These are phyloP conservation scores for Monilinia fructigena DNA, from an alignment of 2,329 filamentous ascomycete species.

Conservation along the genomic window DNA sequence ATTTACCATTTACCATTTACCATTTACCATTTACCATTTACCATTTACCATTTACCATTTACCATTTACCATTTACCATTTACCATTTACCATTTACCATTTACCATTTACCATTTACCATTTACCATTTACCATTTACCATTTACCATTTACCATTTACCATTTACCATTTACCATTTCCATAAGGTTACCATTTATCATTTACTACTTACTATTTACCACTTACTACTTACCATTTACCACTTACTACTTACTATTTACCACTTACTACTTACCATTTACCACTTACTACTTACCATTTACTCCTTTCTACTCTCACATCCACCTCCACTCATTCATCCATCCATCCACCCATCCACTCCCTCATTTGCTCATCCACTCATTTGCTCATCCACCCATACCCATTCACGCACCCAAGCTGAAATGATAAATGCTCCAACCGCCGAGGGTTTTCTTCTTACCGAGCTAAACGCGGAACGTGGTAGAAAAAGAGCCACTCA, in stretches of 20 bases:
- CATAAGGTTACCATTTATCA: too few species aligned
- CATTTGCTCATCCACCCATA: background rate
- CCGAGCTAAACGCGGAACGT: slow-evolving; percentile 20
- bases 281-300: background rate
- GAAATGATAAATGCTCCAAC: slow-evolving; percentile 13
- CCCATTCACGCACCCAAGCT: background rate
- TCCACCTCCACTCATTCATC: background rate
- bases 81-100: too few species aligned
- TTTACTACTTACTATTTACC: too few species aligned
- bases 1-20: too few species aligned
- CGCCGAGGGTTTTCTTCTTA: slow-evolving; percentile 15
- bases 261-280: too few species aligned
- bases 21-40: too few species aligned
- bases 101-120: background rate
- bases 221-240: too few species aligned
- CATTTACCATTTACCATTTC: too few species aligned
- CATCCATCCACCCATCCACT: background rate
- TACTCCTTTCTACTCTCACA: background rate
- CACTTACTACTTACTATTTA: too few species aligned
- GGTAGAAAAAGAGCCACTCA: slow-evolving; percentile 4
- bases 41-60: background rate
- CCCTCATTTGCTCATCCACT: background rate
- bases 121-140: background rate
- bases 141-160: background rate
- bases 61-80: too few species aligned